Evolutionary conservation across 352 stramenopile species (phyloP), one percentile per base, ranked within the genome.

Genomic region (Pythium rishiriense): DNA sequence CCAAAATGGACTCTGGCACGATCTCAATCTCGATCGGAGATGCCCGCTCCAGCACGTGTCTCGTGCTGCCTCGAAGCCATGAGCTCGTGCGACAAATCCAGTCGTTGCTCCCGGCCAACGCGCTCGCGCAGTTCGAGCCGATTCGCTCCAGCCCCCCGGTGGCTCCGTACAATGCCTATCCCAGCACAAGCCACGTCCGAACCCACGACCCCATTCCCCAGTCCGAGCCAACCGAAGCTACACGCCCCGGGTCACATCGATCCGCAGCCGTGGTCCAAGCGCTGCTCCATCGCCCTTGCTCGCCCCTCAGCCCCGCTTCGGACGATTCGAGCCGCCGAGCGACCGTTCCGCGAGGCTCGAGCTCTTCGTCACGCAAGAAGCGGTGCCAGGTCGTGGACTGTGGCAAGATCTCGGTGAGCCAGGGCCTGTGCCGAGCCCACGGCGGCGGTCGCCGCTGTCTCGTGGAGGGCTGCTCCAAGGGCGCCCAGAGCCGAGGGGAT

Each of bases 361-460:
- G 33, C 33, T 39, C 61, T 1, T 62, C 75, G 29, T 68, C 60
- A n/a, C 70, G 55, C n/a, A 71, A 73, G 56, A 91, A 89, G 64
- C 78, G 73, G 35, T 91, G 82, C 68, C 78, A 86, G 55, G 63
- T 88, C 17, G 21, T 68, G 8, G 69, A 67, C 25, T 88, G 79
- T 35, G 65, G 75, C 46, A 88, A 88, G 70, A 86, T 86, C 58
- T 78, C 76, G 4, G 76, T 86, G 52, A 86, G 76, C 56, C 73
- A 78, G 11, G 81, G 81, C 12, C 56, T 86, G 35, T 90, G 81
- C 64, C 77, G 79, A 3, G 73, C 75, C 19, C 81, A 91, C 60
- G 81, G 81, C 17, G 81, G 81, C 28, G 81, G 81, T 1, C 76
- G 80, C 24, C 74, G 79, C 12, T 91, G 81, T 65, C 76, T 82